phyloP scores from a whole-genome alignment of 1,139 yeast species.

The Geotrichum candidum region DNA sequence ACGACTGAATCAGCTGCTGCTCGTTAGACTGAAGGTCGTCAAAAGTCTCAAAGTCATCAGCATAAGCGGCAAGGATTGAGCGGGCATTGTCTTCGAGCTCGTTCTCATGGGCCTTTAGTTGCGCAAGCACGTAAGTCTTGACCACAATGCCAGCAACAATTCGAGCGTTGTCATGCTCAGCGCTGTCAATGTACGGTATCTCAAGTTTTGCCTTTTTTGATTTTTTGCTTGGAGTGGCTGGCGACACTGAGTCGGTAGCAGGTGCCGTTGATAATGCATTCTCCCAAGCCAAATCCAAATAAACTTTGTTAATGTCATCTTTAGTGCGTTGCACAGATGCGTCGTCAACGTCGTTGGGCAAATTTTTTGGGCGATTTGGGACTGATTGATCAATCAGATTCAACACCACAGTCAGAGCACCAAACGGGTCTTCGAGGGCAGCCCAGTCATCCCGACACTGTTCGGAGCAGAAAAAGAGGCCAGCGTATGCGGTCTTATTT shows the following conservation, averaged over 20 bases:
- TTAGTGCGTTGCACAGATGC: neutral
- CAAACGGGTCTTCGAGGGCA: constrained; percentile 27
- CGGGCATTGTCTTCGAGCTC: neutral
- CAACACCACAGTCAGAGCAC: constrained; percentile 32
- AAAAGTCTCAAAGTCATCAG: constrained; percentile 30
- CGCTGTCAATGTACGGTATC: constrained; percentile 9
- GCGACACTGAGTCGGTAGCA: neutral
- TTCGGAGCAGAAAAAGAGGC: constrained; percentile 51
- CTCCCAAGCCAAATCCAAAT: constrained; percentile 5
- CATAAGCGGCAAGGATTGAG: neutral
- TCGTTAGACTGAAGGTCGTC: constrained; percentile 52
- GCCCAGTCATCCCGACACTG: constrained; percentile 41
- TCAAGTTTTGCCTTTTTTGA: neutral
- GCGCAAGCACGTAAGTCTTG: constrained; percentile 15
- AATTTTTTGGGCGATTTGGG: constrained; percentile 20
- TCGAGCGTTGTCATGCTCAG: constrained; percentile 39
- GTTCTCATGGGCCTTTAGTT: neutral
- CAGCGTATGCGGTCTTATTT: constrained; percentile 38
- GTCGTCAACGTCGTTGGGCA: neutral
- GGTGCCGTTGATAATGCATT: neutral
- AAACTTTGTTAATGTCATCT: neutral
- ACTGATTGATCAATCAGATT: constrained; percentile 32
- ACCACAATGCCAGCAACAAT: constrained; percentile 33
- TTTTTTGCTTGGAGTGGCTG: neutral
- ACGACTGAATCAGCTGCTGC: constrained; percentile 42